A percentile compares a stretch with the other conserved stretches of the same genome.
Evolutionary conservation across 768 basidiomycete species (phyloP).

Genomic region (Naganishia antarctica): DNA sequence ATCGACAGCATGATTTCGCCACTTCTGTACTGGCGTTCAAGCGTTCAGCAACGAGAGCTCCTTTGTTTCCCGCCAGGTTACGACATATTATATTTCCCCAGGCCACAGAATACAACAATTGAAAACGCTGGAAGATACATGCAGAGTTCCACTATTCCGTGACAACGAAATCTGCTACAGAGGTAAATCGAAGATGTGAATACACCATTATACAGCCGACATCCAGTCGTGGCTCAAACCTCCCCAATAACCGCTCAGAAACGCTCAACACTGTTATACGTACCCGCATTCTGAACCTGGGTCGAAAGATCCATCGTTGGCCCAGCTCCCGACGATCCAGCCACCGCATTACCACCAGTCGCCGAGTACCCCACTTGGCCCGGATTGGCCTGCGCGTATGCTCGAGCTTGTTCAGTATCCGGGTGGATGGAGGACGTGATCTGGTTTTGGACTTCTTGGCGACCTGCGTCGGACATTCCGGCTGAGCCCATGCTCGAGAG

Average conservation of each 20-base stretch:
- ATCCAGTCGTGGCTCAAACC: too few species aligned
- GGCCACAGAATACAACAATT: conserved; percentile 1
- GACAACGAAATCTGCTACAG: too few species aligned
- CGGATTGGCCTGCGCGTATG: conserved; percentile 7
- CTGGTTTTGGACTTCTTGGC: conserved; percentile 19
- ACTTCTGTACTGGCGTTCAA: too few species aligned
- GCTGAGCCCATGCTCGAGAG: conserved; percentile 1
- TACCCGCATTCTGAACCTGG: conserved; percentile 11
- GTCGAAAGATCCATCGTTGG: conserved; percentile 15
- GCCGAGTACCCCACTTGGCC: conserved; percentile 9
- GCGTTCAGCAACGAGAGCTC: too few species aligned
- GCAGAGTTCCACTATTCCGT: too few species aligned
- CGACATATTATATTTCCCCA: too few species aligned
- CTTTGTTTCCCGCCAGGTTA: too few species aligned
- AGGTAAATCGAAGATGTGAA: too few species aligned
- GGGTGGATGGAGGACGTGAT: conserved; percentile 14
- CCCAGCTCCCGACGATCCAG: not conserved
- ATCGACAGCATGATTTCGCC: too few species aligned
- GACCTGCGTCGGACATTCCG: conserved; percentile 7
- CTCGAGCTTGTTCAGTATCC: conserved; percentile 12
- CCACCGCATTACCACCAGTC: not conserved
- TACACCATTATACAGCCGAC: too few species aligned
- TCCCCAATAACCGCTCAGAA: not conserved
- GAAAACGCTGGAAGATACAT: too few species aligned
- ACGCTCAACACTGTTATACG: conserved; percentile 10